phyloP scores from a whole-genome alignment of 306 rosid species.

The Ochetophila trinervis region DNA sequence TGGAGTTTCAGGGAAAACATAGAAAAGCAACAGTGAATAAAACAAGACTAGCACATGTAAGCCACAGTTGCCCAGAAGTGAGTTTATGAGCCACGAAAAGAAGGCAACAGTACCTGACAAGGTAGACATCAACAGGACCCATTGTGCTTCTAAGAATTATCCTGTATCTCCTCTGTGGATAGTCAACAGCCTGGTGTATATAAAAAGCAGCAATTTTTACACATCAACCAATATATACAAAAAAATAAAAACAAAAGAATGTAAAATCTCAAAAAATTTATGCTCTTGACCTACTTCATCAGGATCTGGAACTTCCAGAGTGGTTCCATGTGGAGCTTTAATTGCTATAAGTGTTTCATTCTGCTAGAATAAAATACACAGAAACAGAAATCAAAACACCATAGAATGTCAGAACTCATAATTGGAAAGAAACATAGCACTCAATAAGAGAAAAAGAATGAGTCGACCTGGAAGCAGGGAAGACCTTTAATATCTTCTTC shows the following conservation, averaged over 20 bases:
- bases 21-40: not conserved
- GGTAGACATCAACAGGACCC: slow-evolving; percentile 99
- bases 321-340: slow-evolving; percentile 98
- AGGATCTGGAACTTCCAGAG: slow-evolving; percentile 98
- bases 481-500: slow-evolving; percentile 87
- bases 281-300: slow-evolving; percentile 73
- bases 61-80: not conserved
- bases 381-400: slow-evolving; percentile 21
- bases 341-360: slow-evolving; percentile 96
- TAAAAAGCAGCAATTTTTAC: slow-evolving; percentile 31
- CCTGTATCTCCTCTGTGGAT: slow-evolving; percentile 88
- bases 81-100: slow-evolving; percentile 16
- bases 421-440: not conserved
- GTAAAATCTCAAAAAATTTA: slow-evolving; percentile 26
- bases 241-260: slow-evolving; percentile 17
- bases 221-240: slow-evolving; percentile 30
- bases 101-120: slow-evolving; percentile 69
- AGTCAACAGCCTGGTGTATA: slow-evolving; percentile 75
- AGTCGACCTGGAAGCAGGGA: slow-evolving; percentile 77
- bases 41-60: not conserved
- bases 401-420: not conserved
- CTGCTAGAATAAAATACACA: slow-evolving; percentile 41
- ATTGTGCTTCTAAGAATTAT: slow-evolving; percentile 95
- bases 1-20: slow-evolving; percentile 2
- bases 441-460: slow-evolving; percentile 5